These are phyloP conservation scores for Yamadazyma endophytica DNA, from an alignment of 805 yeast genomes.

Conservation along the genomic window DNA sequence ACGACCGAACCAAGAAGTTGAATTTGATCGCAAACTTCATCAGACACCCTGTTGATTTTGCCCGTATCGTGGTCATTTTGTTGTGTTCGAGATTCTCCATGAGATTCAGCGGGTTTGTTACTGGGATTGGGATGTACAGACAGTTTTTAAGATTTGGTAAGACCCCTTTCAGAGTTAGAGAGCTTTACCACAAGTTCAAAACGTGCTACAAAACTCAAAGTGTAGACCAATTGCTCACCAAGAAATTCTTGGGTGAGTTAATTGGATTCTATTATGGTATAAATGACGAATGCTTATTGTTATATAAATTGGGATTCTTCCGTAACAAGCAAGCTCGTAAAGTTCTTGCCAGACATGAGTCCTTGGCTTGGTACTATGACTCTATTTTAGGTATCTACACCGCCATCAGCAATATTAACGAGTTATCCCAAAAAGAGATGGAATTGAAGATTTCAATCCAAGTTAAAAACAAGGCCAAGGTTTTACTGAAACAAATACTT, in stretches of 20 bases:
- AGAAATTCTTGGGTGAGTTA: constrained; percentile 46
- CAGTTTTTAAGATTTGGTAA: constrained; percentile 69
- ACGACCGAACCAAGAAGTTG: constrained; percentile 26
- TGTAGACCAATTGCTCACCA: constrained; percentile 26
- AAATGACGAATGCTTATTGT: constrained; percentile 58
- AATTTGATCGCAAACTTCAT: constrained; percentile 31
- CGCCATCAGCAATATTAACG: constrained; percentile 40
- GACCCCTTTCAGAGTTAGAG: constrained; percentile 54
- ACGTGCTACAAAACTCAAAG: constrained; percentile 10
- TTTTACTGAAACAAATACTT: constrained; percentile 37
- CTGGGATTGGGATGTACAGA: constrained; percentile 53
- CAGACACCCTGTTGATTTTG: constrained; percentile 33
- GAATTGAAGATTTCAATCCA: constrained; percentile 55
- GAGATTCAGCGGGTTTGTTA: constrained; percentile 41
- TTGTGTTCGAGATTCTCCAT: constrained; percentile 36
- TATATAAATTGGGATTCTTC: constrained; percentile 51
- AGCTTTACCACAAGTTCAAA: constrained; percentile 28
- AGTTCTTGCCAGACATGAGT: constrained; percentile 53
- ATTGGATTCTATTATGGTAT: constrained; percentile 59
- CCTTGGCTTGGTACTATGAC: constrained; percentile 66
- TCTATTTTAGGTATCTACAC: constrained; percentile 54
- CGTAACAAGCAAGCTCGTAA: constrained; percentile 30
- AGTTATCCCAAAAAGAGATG: constrained; percentile 45
- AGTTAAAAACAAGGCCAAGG: constrained; percentile 53
- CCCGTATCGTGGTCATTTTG: constrained; percentile 29